Conservation (phyloP, 495 filamentous ascomycete genomes). For the Xanthoparmelia taractica region DNA sequence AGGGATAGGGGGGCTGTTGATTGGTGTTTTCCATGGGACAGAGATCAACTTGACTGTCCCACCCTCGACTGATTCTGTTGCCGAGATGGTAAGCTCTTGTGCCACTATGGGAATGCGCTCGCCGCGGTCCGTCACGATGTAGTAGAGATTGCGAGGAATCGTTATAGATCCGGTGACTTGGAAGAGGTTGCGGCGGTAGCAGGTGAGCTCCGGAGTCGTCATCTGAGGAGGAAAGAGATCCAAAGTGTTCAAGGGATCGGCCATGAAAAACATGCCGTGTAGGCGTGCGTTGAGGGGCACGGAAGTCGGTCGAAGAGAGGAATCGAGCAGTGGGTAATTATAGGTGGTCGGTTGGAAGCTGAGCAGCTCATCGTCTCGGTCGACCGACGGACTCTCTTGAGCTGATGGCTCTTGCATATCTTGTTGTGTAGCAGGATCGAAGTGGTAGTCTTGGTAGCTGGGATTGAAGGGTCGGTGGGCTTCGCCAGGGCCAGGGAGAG, state of each 20-base stretch:
- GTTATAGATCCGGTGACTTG: conserved; percentile 80
- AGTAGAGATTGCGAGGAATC: conserved; percentile 61
- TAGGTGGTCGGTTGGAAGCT: conserved; percentile 66
- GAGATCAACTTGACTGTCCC: conserved; percentile 84
- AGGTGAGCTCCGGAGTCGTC: conserved; percentile 75
- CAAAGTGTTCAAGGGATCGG: conserved; percentile 67
- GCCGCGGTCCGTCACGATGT: conserved; percentile 70
- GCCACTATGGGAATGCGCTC: conserved; percentile 65
- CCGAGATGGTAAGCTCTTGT: conserved; percentile 72
- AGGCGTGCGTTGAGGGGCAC: conserved; percentile 71
- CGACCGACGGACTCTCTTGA: conserved; percentile 41
- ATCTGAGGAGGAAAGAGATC: conserved; percentile 55
- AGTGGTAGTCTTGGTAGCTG: conserved; percentile 18
- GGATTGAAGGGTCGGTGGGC: conserved; percentile 11
- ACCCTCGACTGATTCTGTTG: conserved; percentile 84
- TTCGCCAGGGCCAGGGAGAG: conserved; percentile 10
- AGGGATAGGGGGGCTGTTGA: conserved; percentile 51
- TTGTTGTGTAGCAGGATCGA: conserved; percentile 20
- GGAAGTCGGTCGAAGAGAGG: conserved; percentile 49
- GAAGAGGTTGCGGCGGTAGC: conserved; percentile 85
- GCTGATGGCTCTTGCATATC: conserved; percentile 21
- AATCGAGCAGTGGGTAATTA: conserved; percentile 63
- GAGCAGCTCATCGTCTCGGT: conserved; percentile 71
- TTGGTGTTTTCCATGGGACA: conserved; percentile 85
- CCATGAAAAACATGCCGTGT: conserved; percentile 93